phyloP scores from a whole-genome alignment of 106 monocot genomes.

The Dendrobium huoshanense region DNA sequence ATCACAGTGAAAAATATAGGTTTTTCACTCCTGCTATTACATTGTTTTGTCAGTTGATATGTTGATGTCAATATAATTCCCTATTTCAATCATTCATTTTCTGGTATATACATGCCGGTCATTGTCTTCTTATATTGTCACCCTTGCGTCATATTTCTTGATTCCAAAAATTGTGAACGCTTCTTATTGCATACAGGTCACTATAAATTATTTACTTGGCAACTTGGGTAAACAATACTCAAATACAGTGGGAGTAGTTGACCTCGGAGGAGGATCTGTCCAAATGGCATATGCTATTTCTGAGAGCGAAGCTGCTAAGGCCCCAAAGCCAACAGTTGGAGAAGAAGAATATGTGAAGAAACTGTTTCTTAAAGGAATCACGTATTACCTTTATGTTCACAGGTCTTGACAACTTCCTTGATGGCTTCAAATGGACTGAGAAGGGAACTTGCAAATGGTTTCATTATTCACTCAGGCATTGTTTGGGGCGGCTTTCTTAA shows the following conservation, averaged over 20 bases:
- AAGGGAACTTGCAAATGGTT: background rate
- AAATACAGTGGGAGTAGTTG: slow-evolving; percentile 64
- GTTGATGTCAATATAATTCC: background rate
- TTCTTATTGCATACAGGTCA: slow-evolving; percentile 27
- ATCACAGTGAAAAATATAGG: too few species aligned
- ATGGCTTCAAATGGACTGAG: background rate
- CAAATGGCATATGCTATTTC: slow-evolving; percentile 85
- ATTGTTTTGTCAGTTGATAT: slow-evolving; percentile 2
- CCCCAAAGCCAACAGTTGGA: slow-evolving; percentile 33
- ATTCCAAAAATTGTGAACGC: background rate
- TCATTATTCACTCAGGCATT: background rate
- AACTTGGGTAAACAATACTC: slow-evolving; percentile 52
- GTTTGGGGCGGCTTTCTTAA: too few species aligned
- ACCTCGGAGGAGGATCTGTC: slow-evolving; percentile 69
- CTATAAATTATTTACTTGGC: slow-evolving; percentile 61
- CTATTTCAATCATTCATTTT: background rate
- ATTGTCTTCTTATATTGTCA: background rate
- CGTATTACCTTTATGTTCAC: slow-evolving; percentile 68
- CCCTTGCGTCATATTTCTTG: background rate
- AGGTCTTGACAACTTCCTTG: slow-evolving; percentile 30
- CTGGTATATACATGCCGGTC: background rate
- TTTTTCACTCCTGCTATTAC: background rate
- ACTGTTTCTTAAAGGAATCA: slow-evolving; percentile 48
- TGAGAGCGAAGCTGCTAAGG: slow-evolving; percentile 48
- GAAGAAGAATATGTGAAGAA: slow-evolving; percentile 57